phyloP scores from a whole-genome alignment of 1,284 basidiomycete species.

The Hortiboletus rubellus region DNA sequence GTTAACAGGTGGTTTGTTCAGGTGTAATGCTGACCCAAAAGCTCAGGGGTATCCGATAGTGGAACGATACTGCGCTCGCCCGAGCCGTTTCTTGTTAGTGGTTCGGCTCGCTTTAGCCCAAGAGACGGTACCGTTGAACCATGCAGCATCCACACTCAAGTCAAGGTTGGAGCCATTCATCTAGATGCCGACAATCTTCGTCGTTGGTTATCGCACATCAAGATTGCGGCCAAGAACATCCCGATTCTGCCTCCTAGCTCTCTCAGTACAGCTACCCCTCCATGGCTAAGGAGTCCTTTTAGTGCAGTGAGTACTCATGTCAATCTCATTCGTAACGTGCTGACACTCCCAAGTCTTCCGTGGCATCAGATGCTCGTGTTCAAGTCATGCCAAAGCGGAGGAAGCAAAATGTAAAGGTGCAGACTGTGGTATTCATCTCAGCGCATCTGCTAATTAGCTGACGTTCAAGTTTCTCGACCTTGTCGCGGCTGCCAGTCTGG shows the following conservation, averaged over 20 bases:
- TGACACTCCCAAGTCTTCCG: conserved; percentile 23
- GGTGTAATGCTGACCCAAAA: conserved; percentile 4
- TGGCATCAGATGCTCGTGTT: conserved; percentile 14
- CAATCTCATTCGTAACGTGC: background rate
- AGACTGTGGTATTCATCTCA: background rate
- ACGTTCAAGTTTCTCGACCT: conserved; percentile 22
- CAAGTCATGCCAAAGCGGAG: conserved; percentile 15
- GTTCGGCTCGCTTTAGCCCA: conserved; percentile 59
- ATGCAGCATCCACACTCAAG: conserved; percentile 50
- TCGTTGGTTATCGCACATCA: conserved; percentile 21
- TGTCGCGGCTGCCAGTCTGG: conserved; percentile 15
- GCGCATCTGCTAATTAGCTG: conserved; percentile 3
- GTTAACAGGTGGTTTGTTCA: background rate
- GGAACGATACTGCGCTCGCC: conserved; percentile 47
- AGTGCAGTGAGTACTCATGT: conserved; percentile 23
- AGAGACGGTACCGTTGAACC: conserved; percentile 53
- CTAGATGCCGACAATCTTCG: conserved; percentile 46
- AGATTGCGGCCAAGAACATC: conserved; percentile 4
- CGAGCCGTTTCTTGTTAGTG: conserved; percentile 44
- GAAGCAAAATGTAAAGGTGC: conserved; percentile 19
- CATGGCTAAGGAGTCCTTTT: conserved; percentile 36
- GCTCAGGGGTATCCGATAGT: conserved; percentile 18
- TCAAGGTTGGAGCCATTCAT: conserved; percentile 49
- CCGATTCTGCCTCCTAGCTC: conserved; percentile 22
- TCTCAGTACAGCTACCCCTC: conserved; percentile 16